Evolutionary conservation across 2,329 filamentous ascomycete species (phyloP), one percentile per base, ranked within the genome.

Genomic region (Arthrobotrys musiformis): DNA sequence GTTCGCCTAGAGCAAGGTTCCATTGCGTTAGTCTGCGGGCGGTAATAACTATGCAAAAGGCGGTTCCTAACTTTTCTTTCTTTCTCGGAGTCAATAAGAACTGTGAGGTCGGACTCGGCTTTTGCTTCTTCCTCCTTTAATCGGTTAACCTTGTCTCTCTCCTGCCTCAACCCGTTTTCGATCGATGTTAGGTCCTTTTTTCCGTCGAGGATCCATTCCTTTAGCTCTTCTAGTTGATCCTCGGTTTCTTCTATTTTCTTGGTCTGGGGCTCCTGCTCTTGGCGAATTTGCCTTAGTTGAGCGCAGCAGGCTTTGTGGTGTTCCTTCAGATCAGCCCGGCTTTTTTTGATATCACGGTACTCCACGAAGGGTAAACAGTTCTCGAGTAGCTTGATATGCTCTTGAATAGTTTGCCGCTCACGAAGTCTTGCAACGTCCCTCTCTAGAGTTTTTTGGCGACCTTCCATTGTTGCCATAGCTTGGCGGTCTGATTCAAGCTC

Each of bases 371-470:
- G 89, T 42, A 90, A 87, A 26, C 89, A 87, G 37, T 87, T 88
- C 79, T 91, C 86, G 52, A 97, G 86, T 54, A 91, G 86, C 26
- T 87, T 85, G 3, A 94, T 86, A 70, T 88, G 88, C 63, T 88
- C 85, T 81, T 91, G 86, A 60, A 93, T 89, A 63, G 89, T 86
- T 68, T 91, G 88, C 70, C 93, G 89, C 82, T 98, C 91, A 58
- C 89, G 89, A 81, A 95, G 87, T 79, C 92, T 90, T 80, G 96
- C 91, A 24, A 98, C 93, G 81, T 97, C 94, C 8, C 89, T 90
- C 81, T 92, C 89, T 50, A 96, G 89, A 60, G 89, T 88, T 64
- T 87, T 86, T 81, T 98, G 94, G 28, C 93, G 89, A 44, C 85
- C 87, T 82, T 97, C 90, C 54, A 94, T 85, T 17, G 74, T 72